A percentile compares a stretch with the other conserved stretches of the same genome.
phyloP scores from a whole-genome alignment of 1,139 yeast genomes.

The Suhomyces bokatorum region DNA sequence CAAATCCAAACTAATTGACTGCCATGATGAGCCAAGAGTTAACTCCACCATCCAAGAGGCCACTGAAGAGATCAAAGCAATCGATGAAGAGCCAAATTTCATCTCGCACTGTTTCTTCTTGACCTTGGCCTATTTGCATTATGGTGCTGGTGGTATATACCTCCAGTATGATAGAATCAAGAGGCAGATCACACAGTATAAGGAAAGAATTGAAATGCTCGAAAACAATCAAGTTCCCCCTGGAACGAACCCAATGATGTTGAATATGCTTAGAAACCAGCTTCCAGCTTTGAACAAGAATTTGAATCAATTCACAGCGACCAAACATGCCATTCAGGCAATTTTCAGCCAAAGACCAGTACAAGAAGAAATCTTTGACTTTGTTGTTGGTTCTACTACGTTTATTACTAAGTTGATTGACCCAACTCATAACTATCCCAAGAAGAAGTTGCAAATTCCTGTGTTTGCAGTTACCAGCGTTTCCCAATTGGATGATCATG shows the following conservation, averaged over 20 bases:
- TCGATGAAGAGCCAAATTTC: slow-evolving; percentile 57
- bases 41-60: slow-evolving; percentile 76
- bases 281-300: slow-evolving; percentile 48
- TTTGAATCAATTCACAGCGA: slow-evolving; percentile 41
- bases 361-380: slow-evolving; percentile 71
- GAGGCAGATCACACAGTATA: slow-evolving; percentile 51
- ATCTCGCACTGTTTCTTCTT: slow-evolving; percentile 86
- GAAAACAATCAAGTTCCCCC: slow-evolving; percentile 29
- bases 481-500: slow-evolving; percentile 65
- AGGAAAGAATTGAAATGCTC: slow-evolving; percentile 52
- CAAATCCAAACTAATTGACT: slow-evolving; percentile 53
- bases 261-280: slow-evolving; percentile 35
- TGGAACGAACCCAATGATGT: slow-evolving; percentile 33
- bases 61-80: slow-evolving; percentile 48
- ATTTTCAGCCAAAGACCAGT: slow-evolving; percentile 55
- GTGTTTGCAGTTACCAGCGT: slow-evolving; percentile 53
- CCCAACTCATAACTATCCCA: slow-evolving; percentile 67
- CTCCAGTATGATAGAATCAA: slow-evolving; percentile 58
- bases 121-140: slow-evolving; percentile 77
- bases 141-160: slow-evolving; percentile 82
- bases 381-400: slow-evolving; percentile 71
- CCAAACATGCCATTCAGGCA: slow-evolving; percentile 57
- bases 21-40: slow-evolving; percentile 79
- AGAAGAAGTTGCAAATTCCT: slow-evolving; percentile 57
- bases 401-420: slow-evolving; percentile 74